Evolutionary conservation across 2,329 filamentous ascomycete genomes (phyloP), one percentile per base, ranked within the genome.

Genomic region (Ophiostoma himal-ulmi): DNA sequence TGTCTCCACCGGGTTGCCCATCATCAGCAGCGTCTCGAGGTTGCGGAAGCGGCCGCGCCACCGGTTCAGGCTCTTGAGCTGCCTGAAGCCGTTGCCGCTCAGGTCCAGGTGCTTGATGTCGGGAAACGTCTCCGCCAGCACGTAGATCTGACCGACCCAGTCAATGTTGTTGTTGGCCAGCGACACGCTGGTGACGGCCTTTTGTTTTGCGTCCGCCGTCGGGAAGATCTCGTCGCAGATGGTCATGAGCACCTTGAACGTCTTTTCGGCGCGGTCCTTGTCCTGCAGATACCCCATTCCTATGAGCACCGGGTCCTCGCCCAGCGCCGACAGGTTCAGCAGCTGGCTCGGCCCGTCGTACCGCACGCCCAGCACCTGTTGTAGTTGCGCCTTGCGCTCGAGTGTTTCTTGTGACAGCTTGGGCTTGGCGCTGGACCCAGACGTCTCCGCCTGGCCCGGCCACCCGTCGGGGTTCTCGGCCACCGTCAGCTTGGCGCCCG

Each of bases 211-310:
- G 72, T 89, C 83, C 14, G 85, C 77, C 1, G 86, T 89, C 74
- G 90, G 89, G 81, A 97, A 96, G 22, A 90, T 85, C 72, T 87
- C 82, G 69, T 96, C 89, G 78, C 92, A 93, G 66, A 97, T 89
- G 71, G 88, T 88, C 91, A 98, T 96, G 73, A 98, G 84, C 1
- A 92, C 94, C 69, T 91, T 92, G 81, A 98, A 97, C 73, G 97
- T 91, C 78, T 97, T 99, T 73, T 91, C 86, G 65, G 91, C 88
- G 1, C 89, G 89, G 3, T 89, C 88, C 71, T 85, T 86, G 71
- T 83, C 87, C 73, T 88, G 86, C 77, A 96, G 93, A 76, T 94
- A 91, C 52, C 91, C 91, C 79, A 93, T 88, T 60, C 86, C 83
- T 69, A 88, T 83, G 5, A 98, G 85, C 71, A 89, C 86, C 1